These are phyloP conservation scores for Neofusicoccum ribis DNA, from an alignment of 2,329 filamentous ascomycete genomes.

Conservation along the genomic window DNA sequence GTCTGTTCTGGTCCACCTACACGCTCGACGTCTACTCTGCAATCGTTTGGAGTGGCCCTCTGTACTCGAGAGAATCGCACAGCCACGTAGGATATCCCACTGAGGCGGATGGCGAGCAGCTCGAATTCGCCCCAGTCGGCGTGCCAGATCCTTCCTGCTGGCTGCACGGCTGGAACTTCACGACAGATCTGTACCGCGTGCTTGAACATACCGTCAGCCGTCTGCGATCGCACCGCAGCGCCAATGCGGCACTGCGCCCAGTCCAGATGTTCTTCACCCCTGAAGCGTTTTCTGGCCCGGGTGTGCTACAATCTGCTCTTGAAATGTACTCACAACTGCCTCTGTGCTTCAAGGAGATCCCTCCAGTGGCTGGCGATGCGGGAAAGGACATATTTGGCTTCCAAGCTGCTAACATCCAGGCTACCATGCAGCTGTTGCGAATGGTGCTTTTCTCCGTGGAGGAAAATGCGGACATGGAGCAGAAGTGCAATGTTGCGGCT, in stretches of 20 bases:
- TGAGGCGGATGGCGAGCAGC: slow-evolving; percentile 50
- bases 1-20: slow-evolving; percentile 60
- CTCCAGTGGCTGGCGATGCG: slow-evolving; percentile 32
- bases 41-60: slow-evolving; percentile 53
- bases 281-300: slow-evolving; percentile 26
- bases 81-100: slow-evolving; percentile 51
- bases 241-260: not conserved
- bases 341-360: slow-evolving; percentile 31
- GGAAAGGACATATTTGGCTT: slow-evolving; percentile 47
- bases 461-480: slow-evolving; percentile 39
- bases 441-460: slow-evolving; percentile 46
- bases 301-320: slow-evolving; percentile 30
- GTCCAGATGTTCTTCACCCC: slow-evolving; percentile 21
- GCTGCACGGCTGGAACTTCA: slow-evolving; percentile 60
- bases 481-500: slow-evolving; percentile 49
- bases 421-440: slow-evolving; percentile 50
- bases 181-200: slow-evolving; percentile 57
- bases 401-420: slow-evolving; percentile 53
- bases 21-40: slow-evolving; percentile 57
- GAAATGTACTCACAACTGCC: slow-evolving; percentile 32
- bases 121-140: slow-evolving; percentile 27
- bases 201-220: slow-evolving; percentile 52
- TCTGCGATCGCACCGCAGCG: slow-evolving; percentile 25
- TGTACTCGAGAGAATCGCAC: slow-evolving; percentile 49
- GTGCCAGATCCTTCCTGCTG: slow-evolving; percentile 39